These are phyloP conservation scores for Neonectria ditissima DNA, from an alignment of 2,329 filamentous ascomycete genomes.

Conservation along the genomic window DNA sequence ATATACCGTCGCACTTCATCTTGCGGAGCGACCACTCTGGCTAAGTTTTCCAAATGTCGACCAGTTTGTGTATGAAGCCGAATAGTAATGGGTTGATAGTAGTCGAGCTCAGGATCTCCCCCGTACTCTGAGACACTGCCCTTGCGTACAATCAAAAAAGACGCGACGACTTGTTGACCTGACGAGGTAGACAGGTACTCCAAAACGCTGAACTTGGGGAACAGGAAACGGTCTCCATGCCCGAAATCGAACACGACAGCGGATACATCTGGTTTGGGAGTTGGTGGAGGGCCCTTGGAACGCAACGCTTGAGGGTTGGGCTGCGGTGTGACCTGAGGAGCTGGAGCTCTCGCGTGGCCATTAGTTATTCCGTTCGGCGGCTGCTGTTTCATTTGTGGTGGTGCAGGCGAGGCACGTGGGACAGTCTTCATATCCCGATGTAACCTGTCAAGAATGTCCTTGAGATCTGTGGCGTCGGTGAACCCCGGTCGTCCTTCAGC, in stretches of 20 bases:
- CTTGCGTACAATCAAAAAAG: constrained; percentile 81
- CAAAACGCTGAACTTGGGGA: constrained; percentile 82
- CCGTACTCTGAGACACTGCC: constrained; percentile 74
- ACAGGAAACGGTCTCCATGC: constrained; percentile 80
- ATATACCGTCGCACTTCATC: constrained; percentile 75
- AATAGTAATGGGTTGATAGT: constrained; percentile 81
- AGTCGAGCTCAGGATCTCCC: constrained; percentile 73
- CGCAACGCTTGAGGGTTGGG: constrained; percentile 66
- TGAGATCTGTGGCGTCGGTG: constrained; percentile 66
- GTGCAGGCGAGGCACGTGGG: constrained; percentile 45
- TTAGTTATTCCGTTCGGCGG: constrained; percentile 49
- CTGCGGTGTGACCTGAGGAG: constrained; percentile 30
- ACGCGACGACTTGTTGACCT: constrained; percentile 74
- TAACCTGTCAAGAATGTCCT: constrained; percentile 63
- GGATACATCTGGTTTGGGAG: constrained; percentile 69
- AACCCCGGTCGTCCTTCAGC: constrained; percentile 63
- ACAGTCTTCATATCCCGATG: constrained; percentile 56
- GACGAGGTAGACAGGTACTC: constrained; percentile 68
- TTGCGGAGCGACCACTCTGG: constrained; percentile 70
- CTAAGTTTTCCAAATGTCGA: constrained; percentile 70
- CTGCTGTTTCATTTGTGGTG: constrained; percentile 44
- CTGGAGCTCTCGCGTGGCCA: constrained; percentile 43
- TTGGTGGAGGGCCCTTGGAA: constrained; percentile 69
- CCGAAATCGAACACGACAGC: constrained; percentile 80
- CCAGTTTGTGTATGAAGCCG: constrained; percentile 66